Percentiles rank a stretch among this genome's conserved stretches.
phyloP scores from a whole-genome alignment of 2,329 filamentous ascomycete species.

The Fusarium circinatum region DNA sequence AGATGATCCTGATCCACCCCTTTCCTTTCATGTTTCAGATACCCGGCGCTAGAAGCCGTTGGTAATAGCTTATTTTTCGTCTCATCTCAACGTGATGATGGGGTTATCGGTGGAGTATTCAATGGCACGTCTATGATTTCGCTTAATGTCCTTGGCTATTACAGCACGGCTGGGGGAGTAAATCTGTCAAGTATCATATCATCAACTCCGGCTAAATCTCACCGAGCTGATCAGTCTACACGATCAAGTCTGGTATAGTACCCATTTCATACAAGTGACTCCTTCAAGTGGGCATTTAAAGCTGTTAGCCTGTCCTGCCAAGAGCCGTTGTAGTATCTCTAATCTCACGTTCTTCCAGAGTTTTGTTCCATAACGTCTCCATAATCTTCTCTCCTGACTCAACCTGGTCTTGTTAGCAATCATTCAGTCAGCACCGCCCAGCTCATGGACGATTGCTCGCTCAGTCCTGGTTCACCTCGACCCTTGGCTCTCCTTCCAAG shows the following conservation, averaged over 20 bases:
- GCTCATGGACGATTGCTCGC: neutral
- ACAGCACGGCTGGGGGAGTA: neutral
- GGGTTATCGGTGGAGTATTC: neutral
- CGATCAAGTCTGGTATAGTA: neutral
- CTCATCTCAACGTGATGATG: slow-evolving; percentile 5
- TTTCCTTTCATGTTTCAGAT: slow-evolving; percentile 28
- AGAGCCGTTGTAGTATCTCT: neutral
- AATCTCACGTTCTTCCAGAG: neutral
- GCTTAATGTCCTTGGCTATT: neutral
- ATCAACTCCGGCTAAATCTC: neutral
- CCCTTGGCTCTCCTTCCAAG: slow-evolving; percentile 16
- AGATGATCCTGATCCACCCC: slow-evolving; percentile 10
- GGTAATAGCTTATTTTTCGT: neutral
- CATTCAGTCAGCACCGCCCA: neutral
- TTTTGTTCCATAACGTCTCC: slow-evolving; percentile 1
- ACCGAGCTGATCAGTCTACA: neutral
- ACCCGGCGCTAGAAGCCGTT: slow-evolving; percentile 25
- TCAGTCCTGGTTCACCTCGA: neutral
- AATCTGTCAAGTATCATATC: neutral
- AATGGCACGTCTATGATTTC: neutral
- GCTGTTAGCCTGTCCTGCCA: neutral
- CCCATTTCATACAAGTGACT: neutral
- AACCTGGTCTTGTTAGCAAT: neutral
- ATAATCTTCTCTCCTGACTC: neutral
- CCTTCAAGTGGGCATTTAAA: neutral